Conservation (phyloP, 106 monocot species). For the Acorus gramineus region DNA sequence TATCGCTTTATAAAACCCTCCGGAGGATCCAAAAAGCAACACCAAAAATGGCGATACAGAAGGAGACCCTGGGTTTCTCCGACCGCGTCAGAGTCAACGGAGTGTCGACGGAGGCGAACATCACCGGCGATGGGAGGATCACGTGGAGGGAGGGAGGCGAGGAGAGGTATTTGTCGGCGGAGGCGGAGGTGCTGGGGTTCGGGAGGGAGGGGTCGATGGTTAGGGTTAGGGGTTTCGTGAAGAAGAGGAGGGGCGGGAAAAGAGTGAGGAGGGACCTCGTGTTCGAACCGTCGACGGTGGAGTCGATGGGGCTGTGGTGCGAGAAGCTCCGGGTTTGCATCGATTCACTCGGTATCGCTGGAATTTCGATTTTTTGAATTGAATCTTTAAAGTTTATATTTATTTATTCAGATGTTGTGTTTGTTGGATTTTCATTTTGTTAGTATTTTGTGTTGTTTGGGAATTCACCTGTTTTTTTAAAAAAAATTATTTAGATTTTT, state of each 20-base stretch:
- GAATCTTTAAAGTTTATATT: not conserved
- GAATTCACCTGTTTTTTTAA: not conserved
- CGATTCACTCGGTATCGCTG: slow-evolving; percentile 43
- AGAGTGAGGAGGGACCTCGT: slow-evolving; percentile 53
- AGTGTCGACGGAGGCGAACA: slow-evolving; percentile 19
- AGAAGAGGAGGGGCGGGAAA: not conserved
- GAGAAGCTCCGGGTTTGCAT: slow-evolving; percentile 30
- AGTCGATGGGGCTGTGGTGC: slow-evolving; percentile 28
- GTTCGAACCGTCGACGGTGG: slow-evolving; percentile 40
- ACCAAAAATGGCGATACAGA: too few relatives aligned
- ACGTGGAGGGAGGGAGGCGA: slow-evolving; percentile 25
- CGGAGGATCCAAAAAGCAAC: too few relatives aligned
- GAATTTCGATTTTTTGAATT: not conserved
- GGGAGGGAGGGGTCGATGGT: slow-evolving; percentile 17
- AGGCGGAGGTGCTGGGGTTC: slow-evolving; percentile 66
- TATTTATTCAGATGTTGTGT: not conserved
- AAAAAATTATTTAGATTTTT: not conserved
- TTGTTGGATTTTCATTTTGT: not conserved
- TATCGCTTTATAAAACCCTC: too few relatives aligned
- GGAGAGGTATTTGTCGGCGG: slow-evolving; percentile 28
- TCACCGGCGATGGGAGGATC: slow-evolving; percentile 27
- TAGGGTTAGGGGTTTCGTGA: slow-evolving; percentile 29
- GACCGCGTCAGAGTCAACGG: slow-evolving; percentile 26
- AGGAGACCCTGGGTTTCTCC: too few relatives aligned
- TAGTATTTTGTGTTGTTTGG: not conserved